Evolutionary conservation across 805 yeast genomes (phyloP), one percentile per base, ranked within the genome.

Genomic region (Metschnikowia cerradonensis): DNA sequence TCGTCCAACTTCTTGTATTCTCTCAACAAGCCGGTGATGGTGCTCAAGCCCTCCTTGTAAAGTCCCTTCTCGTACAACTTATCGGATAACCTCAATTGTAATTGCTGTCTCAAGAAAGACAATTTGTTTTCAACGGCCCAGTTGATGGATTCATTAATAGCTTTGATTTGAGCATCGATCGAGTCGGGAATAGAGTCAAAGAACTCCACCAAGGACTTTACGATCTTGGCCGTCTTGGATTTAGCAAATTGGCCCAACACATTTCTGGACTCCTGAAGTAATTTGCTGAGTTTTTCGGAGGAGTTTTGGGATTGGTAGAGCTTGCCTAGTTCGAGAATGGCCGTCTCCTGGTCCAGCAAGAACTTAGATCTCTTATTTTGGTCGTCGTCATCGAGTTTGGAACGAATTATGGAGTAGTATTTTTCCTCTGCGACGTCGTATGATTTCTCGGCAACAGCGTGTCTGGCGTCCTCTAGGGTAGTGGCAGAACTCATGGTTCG

Each of bases 1-100:
- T 94, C 99, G 67, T 94, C 99, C 58, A 94, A 77, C 65, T 89
- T 87, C 72, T 92, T 94, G 67, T 92, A 89, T 67, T 94, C 97
- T 57, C 78, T 77, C 58, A 92, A 76, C 59, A 94, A 77, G 14
- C 77, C 77, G 54, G 83, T 82, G 55, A 91, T 87, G 54, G 90
- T 79, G 45, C 79, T 75, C 44, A 94, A 72, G 3, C 97, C 84
- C 43, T 82, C 87, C 55, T 82, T 81, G 68, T 82, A 88, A 20
- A 75, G 72, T 50, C 77, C 76, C 63, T 84, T 84, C 52, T 82
- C 79, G 63, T 84, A 87, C 61, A 85, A 84, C 59, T 89, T 76
- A 5, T 86, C 81, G 4, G 96, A 84, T 52, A 92, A 79, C 64
- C 94, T 84, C 62, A 92, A 80, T 62, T 90, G 91, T 57, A 94